Evolutionary conservation across 139 green algal species (phyloP).

Genomic region (Protoeuglena noctilucae): DNA sequence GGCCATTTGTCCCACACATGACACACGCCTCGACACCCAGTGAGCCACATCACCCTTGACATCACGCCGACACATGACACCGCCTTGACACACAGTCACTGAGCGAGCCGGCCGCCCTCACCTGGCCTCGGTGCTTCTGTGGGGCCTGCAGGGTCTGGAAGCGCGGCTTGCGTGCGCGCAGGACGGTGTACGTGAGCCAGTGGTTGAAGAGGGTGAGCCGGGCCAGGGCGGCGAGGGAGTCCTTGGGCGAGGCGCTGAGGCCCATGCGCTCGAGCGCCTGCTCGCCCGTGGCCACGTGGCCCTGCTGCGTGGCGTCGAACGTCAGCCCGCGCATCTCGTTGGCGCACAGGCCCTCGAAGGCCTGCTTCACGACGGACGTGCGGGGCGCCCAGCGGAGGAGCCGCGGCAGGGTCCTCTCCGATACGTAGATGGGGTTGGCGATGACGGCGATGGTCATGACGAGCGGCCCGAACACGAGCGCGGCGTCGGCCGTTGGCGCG

Average conservation of each 20-base stretch:
- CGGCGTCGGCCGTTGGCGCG: slow-evolving; percentile 58
- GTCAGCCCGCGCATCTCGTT: slow-evolving; percentile 76
- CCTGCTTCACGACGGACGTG: slow-evolving; percentile 59
- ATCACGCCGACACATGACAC: no score
- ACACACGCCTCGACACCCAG: no score
- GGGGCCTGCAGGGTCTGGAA: neutral
- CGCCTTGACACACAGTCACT: no score
- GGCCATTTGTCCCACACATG: no score
- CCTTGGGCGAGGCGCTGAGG: slow-evolving; percentile 30
- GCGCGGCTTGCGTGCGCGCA: neutral
- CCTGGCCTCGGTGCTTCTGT: no score
- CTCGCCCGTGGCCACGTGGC: slow-evolving; percentile 16
- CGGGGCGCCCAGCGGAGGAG: slow-evolving; percentile 55
- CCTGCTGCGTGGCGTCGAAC: slow-evolving; percentile 33
- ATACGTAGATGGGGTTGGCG: slow-evolving; percentile 82
- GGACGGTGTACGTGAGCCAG: neutral
- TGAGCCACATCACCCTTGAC: no score
- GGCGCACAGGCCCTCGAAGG: slow-evolving; percentile 52
- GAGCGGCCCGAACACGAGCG: slow-evolving; percentile 74
- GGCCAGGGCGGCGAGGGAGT: neutral
- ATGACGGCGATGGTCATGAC: slow-evolving; percentile 89
- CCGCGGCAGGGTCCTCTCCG: slow-evolving; percentile 36
- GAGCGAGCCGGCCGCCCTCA: no score
- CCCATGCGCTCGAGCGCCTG: slow-evolving; percentile 48
- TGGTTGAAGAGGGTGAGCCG: neutral